These are phyloP conservation scores for Clonostachys rosea DNA, from an alignment of 2,329 filamentous ascomycete species.

Conservation along the genomic window DNA sequence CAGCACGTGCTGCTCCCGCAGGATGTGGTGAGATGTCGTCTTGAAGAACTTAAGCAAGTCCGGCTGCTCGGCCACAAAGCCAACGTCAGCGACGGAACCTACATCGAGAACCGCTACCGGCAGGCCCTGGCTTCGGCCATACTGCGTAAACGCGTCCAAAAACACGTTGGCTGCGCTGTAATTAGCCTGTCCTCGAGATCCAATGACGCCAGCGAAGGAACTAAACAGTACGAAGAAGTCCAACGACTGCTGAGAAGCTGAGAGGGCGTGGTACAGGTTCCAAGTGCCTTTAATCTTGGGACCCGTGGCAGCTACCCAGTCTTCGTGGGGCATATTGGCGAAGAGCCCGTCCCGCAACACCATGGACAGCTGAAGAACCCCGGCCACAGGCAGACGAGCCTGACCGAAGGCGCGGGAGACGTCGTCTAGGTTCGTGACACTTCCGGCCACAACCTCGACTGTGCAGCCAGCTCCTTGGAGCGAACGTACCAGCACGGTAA, in stretches of 20 bases:
- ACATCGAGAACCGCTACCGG: background rate
- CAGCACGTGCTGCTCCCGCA: background rate
- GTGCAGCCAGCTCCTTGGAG: constrained; percentile 15
- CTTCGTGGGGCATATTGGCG: constrained; percentile 21
- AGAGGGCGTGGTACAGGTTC: constrained; percentile 21
- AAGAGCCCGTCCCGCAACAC: constrained; percentile 12
- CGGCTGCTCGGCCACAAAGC: background rate
- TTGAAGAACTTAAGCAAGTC: background rate
- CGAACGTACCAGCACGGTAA: constrained; percentile 9
- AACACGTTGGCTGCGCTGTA: constrained; percentile 32
- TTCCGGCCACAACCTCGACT: constrained; percentile 19
- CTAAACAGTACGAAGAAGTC: constrained; percentile 25
- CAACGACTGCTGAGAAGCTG: constrained; percentile 6
- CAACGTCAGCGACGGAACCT: no score
- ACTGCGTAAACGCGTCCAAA: constrained; percentile 25
- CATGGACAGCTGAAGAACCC: constrained; percentile 34
- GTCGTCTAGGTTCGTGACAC: constrained; percentile 17
- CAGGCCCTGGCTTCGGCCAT: background rate
- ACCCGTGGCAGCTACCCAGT: constrained; percentile 14
- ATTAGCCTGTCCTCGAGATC: constrained; percentile 22
- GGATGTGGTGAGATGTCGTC: background rate
- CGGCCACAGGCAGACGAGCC: constrained; percentile 21
- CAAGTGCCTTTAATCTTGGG: constrained; percentile 27
- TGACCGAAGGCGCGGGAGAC: constrained; percentile 13
- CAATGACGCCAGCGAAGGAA: constrained; percentile 21